Percentiles rank a stretch among this genome's conserved stretches.
Evolutionary conservation across 306 rosid species (phyloP).

Genomic region (Prunus dulcis): DNA sequence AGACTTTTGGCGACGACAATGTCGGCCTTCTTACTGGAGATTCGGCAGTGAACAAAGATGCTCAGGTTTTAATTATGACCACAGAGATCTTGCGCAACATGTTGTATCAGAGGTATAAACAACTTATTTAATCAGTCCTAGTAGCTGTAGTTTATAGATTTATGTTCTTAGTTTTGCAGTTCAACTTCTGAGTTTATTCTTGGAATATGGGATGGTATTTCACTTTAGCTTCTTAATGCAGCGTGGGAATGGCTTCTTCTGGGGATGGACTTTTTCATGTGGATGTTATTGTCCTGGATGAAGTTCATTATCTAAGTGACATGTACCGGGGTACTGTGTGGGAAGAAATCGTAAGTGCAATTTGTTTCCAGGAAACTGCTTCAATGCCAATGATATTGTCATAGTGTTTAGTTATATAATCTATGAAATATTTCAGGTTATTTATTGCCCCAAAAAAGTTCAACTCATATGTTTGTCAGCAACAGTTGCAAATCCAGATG

Average conservation of each 20-base stretch:
- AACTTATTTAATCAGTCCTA: not conserved
- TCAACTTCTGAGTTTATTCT: conserved; percentile 1
- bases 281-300: conserved; percentile 92
- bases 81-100: conserved; percentile 97
- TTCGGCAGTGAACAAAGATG: conserved; percentile 85
- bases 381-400: conserved; percentile 18
- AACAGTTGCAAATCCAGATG: conserved; percentile 94
- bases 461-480: conserved; percentile 87
- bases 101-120: conserved; percentile 81
- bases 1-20: conserved; percentile 75
- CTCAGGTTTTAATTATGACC: conserved; percentile 89
- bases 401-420: not conserved
- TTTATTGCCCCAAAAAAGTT: conserved; percentile 79
- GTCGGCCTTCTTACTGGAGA: conserved; percentile 97
- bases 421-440: conserved; percentile 55
- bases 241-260: conserved; percentile 84
- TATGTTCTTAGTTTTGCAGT: not conserved
- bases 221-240: conserved; percentile 37
- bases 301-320: conserved; percentile 98
- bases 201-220: conserved; percentile 1
- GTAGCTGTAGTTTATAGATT: not conserved
- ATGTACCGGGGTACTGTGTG: conserved; percentile 94
- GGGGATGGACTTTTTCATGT: conserved; percentile 77
- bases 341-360: conserved; percentile 89
- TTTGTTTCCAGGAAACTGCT: conserved; percentile 13